Base-by-base conservation (phyloP, 192 early-diverging fungal genomes). In the Geranomyces variabilis region DNA sequence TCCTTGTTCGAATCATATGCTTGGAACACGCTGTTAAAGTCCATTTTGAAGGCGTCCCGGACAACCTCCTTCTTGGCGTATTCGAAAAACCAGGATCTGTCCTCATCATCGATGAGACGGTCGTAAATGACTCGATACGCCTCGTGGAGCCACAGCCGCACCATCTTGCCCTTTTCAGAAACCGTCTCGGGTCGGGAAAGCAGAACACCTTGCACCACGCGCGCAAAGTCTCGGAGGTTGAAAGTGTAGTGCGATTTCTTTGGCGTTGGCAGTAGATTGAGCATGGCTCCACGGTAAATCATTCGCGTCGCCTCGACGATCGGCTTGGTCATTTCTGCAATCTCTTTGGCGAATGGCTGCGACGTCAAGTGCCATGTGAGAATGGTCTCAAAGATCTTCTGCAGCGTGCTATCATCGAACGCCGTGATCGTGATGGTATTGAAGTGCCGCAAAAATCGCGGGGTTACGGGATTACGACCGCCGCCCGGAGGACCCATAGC, bases 241-340 rank as follows among this genome's bases (percentile, higher is more conserved):
- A 87, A 87, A 0, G 84, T 86, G 68, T 87, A 87, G 74, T 87
- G 86, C n/a, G 86, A 87, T 69, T 87, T 87, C 59, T 68, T 71
- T 0, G 86, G 86, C 10, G 86, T 87, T 17, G 86, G 86, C 5
- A 87, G 69, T 21, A 87, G 64, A 61, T 84, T 86, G 14, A 59
- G 74, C 82, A 84, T 84, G 7, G 85, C 83, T 17, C 76, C 78
- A 34, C 82, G 36, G 67, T 87, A 87, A 31, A 87, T 69, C 22
- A 83, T 80, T 49, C 80, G 65, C 0, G 84, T 87, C 0, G 84
- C 86, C 34, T 69, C 76, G 26, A 87, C 75, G 24, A 87, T 64
- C 21, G 70, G 46, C 36, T 69, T 77, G 15, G 84, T 60, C 64
- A 87, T 56, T 5, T 48, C 75, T 19, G 44, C 30, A 41, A 87